Base-by-base conservation (phyloP, 352 stramenopile species). In the Pythium aquatile region DNA sequence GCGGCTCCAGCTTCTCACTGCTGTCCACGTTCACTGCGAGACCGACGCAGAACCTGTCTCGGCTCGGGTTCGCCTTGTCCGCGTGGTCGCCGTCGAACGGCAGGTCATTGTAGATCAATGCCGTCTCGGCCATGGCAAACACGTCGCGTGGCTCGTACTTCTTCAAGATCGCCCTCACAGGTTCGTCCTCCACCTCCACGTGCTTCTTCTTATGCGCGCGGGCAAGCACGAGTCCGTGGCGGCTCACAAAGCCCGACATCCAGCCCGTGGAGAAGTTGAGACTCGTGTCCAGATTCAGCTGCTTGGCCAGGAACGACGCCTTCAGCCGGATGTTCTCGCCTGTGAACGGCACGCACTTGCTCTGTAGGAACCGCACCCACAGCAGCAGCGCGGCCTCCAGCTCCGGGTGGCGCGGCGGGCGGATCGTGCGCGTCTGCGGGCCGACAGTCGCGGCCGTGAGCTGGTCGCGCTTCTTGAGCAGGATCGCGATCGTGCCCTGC, bases 241-340 rank as follows among this genome's bases (percentile, higher is more conserved):
- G 63, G 9, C 28, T 63, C 29, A 69, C 55, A 39, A 69, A 69
- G 49, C 63, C 63, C 5, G 63, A 69, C 63, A 69, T 69, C 63
- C 63, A 69, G 2, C 63, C 63, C 8, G 63, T 69, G 24, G 63
- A 69, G 30, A 69, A 69, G 17, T 60, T 63, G 47, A 69, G 51
- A 9, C 37, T 69, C 46, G 63, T 69, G 16, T 59, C n/a, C 29
- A 69, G 26, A 13, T 42, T 57, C 37, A 69, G 48, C 26, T 69
- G 56, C 4, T 24, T 37, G n/a, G 63, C 63, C 10, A 69, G 49
- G 24, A 47, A 46, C 11, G 63, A 57, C n/a, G 63, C 63, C 63
- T 69, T 69, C 37, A 69, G 48, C 14, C 63, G 63, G 24, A 69
- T 69, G 48, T 69, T 69, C n/a, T 69, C 63, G 30, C 63, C 63